phyloP scores from a whole-genome alignment of 352 stramenopile genomes.

The Phytopythium chamaehyphon region DNA sequence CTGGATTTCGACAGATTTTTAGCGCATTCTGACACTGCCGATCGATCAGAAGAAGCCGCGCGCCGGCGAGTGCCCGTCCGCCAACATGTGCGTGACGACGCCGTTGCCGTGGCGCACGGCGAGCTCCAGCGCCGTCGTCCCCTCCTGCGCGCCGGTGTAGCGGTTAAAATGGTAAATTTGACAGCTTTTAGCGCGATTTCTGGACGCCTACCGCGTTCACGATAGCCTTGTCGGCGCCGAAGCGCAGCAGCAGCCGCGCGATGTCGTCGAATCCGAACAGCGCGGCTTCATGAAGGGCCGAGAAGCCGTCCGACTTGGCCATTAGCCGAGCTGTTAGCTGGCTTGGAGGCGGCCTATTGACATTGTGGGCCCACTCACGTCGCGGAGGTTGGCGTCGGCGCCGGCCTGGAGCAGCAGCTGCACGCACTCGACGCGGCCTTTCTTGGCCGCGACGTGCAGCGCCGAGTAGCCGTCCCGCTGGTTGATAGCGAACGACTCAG shows the following conservation, averaged over 20 bases:
- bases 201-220: conserved; percentile 44
- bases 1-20: not conserved
- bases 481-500: not conserved
- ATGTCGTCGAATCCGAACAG: conserved; percentile 60
- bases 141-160: conserved; percentile 30
- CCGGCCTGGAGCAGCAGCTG: conserved; percentile 45
- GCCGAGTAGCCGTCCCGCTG: conserved; percentile 62
- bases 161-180: not conserved
- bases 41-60: conserved; percentile 52
- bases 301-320: conserved; percentile 69
- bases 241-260: conserved; percentile 44
- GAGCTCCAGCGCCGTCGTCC: conserved; percentile 56
- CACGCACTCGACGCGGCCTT: conserved; percentile 44
- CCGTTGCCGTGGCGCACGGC: conserved; percentile 62
- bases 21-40: not conserved
- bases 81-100: conserved; percentile 55
- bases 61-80: conserved; percentile 43
- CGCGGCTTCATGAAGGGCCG: conserved; percentile 62
- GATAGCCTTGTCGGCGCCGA: conserved; percentile 52
- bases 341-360: too few species aligned
- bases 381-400: conserved; percentile 57
- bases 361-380: conserved; percentile 26
- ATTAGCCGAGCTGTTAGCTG: too few species aligned
- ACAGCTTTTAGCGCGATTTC: too few species aligned
- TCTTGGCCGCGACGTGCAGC: conserved; percentile 53